phyloP scores from a whole-genome alignment of 1,284 basidiomycete genomes.

The Microstroma glucosiphilum region DNA sequence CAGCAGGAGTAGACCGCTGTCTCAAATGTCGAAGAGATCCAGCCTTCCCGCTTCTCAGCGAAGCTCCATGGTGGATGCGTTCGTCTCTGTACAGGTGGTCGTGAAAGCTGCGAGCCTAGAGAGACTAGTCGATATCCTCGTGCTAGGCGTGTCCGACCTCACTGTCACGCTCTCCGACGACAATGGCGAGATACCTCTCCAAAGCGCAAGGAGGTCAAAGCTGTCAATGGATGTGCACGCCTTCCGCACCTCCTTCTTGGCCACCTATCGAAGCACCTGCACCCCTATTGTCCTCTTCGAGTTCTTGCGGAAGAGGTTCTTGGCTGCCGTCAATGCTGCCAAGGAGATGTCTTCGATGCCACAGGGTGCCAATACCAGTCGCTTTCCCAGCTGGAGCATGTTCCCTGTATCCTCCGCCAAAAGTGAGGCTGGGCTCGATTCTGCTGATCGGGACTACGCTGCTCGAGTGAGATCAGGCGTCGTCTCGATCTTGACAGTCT shows the following conservation, averaged over 20 bases:
- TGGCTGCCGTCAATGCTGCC: slow-evolving; percentile 37
- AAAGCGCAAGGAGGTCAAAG: slow-evolving; percentile 18
- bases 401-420: slow-evolving; percentile 11
- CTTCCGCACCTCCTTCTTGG: slow-evolving; percentile 38
- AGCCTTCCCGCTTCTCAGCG: slow-evolving; percentile 41
- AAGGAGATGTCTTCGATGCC: slow-evolving; percentile 35
- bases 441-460: slow-evolving; percentile 39
- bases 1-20: slow-evolving; percentile 33
- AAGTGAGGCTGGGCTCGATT: slow-evolving; percentile 25
- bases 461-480: slow-evolving; percentile 38
- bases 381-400: slow-evolving; percentile 42
- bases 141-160: slow-evolving; percentile 44
- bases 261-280: slow-evolving; percentile 38
- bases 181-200: slow-evolving; percentile 19
- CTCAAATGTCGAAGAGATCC: slow-evolving; percentile 35
- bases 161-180: slow-evolving; percentile 19
- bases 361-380: slow-evolving; percentile 31
- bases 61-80: slow-evolving; percentile 36
- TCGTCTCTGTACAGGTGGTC: slow-evolving; percentile 28
- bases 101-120: slow-evolving; percentile 39
- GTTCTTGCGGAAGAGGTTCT: slow-evolving; percentile 41
- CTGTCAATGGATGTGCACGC: slow-evolving; percentile 35
- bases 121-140: slow-evolving; percentile 44
- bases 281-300: slow-evolving; percentile 38
- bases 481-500: slow-evolving; percentile 28